Conservation (phyloP, 768 basidiomycete species). For the Lyophyllum atratum region DNA sequence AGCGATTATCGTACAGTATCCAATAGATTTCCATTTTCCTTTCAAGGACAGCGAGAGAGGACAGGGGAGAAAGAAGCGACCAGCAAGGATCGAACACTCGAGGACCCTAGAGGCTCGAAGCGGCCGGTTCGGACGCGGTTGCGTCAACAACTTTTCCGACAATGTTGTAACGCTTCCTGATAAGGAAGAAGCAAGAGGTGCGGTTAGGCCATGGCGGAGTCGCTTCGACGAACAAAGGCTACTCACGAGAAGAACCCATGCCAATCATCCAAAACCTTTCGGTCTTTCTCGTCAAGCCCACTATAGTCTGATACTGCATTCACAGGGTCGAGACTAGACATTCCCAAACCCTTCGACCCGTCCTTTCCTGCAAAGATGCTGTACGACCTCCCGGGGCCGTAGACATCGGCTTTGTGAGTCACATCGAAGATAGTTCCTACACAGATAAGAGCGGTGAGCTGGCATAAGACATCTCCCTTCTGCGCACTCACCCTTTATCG, state of each 20-base stretch:
- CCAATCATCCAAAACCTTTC: slow-evolving; percentile 88
- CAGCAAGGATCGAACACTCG: too few species aligned
- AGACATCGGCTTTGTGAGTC: slow-evolving; percentile 80
- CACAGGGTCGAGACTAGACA: slow-evolving; percentile 83
- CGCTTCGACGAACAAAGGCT: background rate
- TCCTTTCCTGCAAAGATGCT: slow-evolving; percentile 93
- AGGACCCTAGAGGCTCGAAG: slow-evolving; percentile 12
- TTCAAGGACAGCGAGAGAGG: background rate
- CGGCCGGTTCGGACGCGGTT: background rate
- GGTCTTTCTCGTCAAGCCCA: slow-evolving; percentile 65
- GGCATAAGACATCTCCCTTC: background rate
- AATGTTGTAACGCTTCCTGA: slow-evolving; percentile 84
- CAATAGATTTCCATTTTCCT: background rate
- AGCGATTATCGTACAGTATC: background rate
- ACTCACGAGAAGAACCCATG: slow-evolving; percentile 83
- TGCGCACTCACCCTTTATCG: slow-evolving; percentile 76
- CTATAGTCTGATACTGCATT: slow-evolving; percentile 91
- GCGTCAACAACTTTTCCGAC: slow-evolving; percentile 70
- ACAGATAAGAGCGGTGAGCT: background rate
- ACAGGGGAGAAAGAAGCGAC: background rate
- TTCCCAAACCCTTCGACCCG: slow-evolving; percentile 85
- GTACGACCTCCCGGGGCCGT: slow-evolving; percentile 81
- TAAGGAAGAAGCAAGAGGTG: background rate
- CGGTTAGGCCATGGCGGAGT: background rate
- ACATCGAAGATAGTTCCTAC: slow-evolving; percentile 94